Evolutionary conservation across 2,329 filamentous ascomycete species (phyloP), one percentile per base, ranked within the genome.

Genomic region (Apiospora aurea): DNA sequence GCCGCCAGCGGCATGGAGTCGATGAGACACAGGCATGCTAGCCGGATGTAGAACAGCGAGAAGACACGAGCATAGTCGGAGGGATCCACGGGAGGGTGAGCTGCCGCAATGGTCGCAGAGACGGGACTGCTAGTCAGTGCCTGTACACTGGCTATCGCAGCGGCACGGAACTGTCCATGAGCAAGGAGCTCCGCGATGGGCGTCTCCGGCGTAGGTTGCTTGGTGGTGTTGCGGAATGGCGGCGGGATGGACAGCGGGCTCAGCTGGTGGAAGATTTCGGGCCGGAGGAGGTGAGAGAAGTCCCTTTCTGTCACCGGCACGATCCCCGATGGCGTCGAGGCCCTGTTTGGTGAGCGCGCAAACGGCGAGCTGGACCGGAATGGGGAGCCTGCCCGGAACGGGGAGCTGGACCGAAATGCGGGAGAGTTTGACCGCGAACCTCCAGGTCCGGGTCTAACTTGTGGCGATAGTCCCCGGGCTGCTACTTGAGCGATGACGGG

Each of bases 231-330:
- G 73, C 93, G 90, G 80, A 97, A 96, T 3, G 94, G 83, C 0
- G 85, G 78, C 0, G 90, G 89, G 16, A 91, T 82, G 74, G 87
- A 86, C 64, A 90, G 86, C 21, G 88, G 88, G 0, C 92, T 91
- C 34, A 98, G 86, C 1, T 92, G 90, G 79, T 97, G 95, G 84
- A 96, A 98, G 71, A 95, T 92, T 75, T 94, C 90, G 3, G 94
- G 91, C 26, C 92, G 90, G 14, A 96, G 88, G 66, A 98, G 90
- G 80, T 93, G 96, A 24, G 91, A 90, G 76, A 97, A 93, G 83
- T 97, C 92, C 77, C 93, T 93, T 47, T 85, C 81, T n/a, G 85
- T 80, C 14, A 82, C 77, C 71, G 76, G 79, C 73, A 71, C 78
- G 72, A 78, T 78, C 49, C 76, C 71, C 1, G 76, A 72, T 6